A percentile compares a stretch with the other conserved stretches of the same genome.
These are phyloP conservation scores for Fusarium xylarioides DNA, from an alignment of 2,329 filamentous ascomycete species.

Conservation along the genomic window DNA sequence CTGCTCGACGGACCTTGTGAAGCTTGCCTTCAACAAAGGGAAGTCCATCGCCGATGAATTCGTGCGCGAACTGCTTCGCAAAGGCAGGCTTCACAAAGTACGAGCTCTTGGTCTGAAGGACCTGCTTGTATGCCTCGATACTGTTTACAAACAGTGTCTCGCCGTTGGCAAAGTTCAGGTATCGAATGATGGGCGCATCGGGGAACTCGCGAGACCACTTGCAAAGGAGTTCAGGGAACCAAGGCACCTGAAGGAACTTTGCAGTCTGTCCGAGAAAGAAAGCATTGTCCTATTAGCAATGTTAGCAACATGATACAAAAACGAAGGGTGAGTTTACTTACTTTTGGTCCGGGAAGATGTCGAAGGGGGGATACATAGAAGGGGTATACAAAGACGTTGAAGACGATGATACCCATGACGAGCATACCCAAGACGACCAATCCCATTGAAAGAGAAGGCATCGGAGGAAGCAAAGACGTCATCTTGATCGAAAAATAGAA, in stretches of 20 bases:
- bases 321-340: constrained; percentile 21
- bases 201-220: constrained; percentile 43
- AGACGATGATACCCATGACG: not conserved
- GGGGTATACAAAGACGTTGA: constrained; percentile 52
- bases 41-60: constrained; percentile 46
- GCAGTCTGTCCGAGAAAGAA: constrained; percentile 53
- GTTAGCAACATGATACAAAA: not conserved
- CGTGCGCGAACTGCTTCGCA: constrained; percentile 38
- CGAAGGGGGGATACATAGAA: constrained; percentile 54
- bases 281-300: constrained; percentile 46
- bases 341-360: constrained; percentile 55
- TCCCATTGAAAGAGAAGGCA: not conserved
- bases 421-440: not conserved
- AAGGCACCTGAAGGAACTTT: constrained; percentile 43
- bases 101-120: constrained; percentile 41
- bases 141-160: constrained; percentile 41
- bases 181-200: constrained; percentile 43
- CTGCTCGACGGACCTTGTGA: constrained; percentile 48
- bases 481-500: not conserved
- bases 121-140: constrained; percentile 40
- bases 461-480: not conserved
- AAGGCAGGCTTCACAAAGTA: constrained; percentile 42
- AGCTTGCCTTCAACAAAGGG: constrained; percentile 48
- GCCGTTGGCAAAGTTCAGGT: constrained; percentile 39
- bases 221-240: constrained; percentile 44